Base-by-base conservation (phyloP, 116 monocot species). In the Papilionanthe hybrid region DNA sequence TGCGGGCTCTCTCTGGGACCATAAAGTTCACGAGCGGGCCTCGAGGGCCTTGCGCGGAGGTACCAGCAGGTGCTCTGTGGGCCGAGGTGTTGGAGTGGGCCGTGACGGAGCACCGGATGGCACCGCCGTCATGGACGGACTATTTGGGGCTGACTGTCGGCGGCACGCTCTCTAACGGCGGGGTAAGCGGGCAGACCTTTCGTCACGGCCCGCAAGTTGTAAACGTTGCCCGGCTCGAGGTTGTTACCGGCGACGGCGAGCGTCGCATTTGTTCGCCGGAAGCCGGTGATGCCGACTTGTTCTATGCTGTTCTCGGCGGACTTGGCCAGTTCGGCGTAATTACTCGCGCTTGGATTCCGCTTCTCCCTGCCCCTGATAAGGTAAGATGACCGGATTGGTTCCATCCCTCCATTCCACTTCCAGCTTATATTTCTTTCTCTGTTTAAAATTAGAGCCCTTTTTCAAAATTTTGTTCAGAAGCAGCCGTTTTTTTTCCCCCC, bases 311-410 rank as follows among this genome's bases (percentile, higher is more conserved):
- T 9, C 85, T 96, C 32, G 96, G 96, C 49, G 96, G 96, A 11
- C 89, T 96, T 72, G 96, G 96, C 12, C 96, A 96, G 84, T 96
- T 96, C 77, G 96, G 94, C 0, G 79, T 96, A 57, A 92, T 96
- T 75, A 96, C 94, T 12, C 86, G 94, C 42, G 96, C 94, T 1
- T 71, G 88, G 17, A 91, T 96, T 75, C 89, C 89, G 1, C 79
- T 93, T 23, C 68, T 55, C 7, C 92, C 85, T 15, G 89, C 89
- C 0, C 94, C 94, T 1, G 75, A 77, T 41, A 86, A 79, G 94
- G 94, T 93, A 81, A 41, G 73, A 1, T 77, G 22, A 20, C 76
- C 83, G 23, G 5, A 1, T 1, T 25, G 1, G 23, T 9, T 53
- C 17, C 53, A 17, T 13, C 49, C 9, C 49, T 49, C 49, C 53